Evolutionary conservation across 768 basidiomycete genomes (phyloP), one percentile per base, ranked within the genome.

Genomic region (Psilocybe cubensis): DNA sequence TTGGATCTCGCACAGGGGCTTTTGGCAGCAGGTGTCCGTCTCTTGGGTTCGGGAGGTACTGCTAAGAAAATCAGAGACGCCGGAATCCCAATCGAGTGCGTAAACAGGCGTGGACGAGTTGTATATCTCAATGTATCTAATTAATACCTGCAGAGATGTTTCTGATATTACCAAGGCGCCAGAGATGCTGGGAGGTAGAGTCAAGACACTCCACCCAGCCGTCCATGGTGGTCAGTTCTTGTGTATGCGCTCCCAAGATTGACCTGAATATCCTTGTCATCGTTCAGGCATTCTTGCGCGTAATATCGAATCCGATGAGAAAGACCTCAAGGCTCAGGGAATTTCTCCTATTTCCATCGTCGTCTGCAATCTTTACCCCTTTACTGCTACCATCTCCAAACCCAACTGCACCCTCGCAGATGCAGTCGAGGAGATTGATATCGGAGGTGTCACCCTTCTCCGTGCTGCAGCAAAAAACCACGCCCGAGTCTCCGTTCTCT

Each of bases 391-490:
- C 46, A 92, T 96, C 70, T 83, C 96, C 0, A 85, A 88, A 65
- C 92, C 94, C 0, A 84, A 85, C 62, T 96, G 95, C 75, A 95
- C 93, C 10, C 85, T 98, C 58, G 86, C 92, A 3, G 89, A 90
- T 46, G 96, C 96, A 4, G 89, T 98, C 57, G 97, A 99, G 72
- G 97, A 99, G 74, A 91, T 99, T 64, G 97, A 99, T 74, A 98
- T 99, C 56, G 97, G 97, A 5, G 97, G 97, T 24, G 97, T 99
- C 45, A 98, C 97, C 5, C 88, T 99, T 8, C 86, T 98, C 46
- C 91, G 97, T 40, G 97, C 96, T 7, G 97, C 96, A 2, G 97
- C 97, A 54, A 99, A 99, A 77, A 99, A 99, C 73, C 97, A 98
- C 76, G 91, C 82, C 49, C 89, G 96, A 42, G 94, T 96, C 25